Percentiles rank a stretch among this genome's conserved stretches.
Evolutionary conservation across 2,329 filamentous ascomycete genomes (phyloP).

Genomic region (Aspergillus felis): DNA sequence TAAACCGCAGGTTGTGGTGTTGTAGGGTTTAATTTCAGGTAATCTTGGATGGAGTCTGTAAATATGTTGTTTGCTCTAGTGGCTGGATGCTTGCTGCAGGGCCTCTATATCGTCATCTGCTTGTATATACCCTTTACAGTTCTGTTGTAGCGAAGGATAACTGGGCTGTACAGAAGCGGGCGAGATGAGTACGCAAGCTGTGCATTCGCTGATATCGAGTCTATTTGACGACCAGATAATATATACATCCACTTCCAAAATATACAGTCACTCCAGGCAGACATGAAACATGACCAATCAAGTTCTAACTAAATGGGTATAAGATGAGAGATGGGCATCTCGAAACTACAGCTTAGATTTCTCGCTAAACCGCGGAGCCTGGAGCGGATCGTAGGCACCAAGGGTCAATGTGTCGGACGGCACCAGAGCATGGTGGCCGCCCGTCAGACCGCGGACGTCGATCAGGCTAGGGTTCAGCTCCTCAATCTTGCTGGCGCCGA

Average conservation of each 20-base stretch:
- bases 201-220: too few relatives aligned
- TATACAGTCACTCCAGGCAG: neutral
- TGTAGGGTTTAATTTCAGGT: slow-evolving; percentile 5
- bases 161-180: too few relatives aligned
- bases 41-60: neutral
- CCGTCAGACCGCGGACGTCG: slow-evolving; percentile 66
- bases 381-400: slow-evolving; percentile 54
- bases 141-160: too few relatives aligned
- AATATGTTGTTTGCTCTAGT: neutral
- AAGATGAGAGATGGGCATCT: neutral
- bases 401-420: slow-evolving; percentile 60
- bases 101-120: too few relatives aligned
- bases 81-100: too few relatives aligned
- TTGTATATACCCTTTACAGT: too few relatives aligned
- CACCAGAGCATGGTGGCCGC: slow-evolving; percentile 55
- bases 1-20: slow-evolving; percentile 34
- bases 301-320: neutral
- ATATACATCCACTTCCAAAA: neutral
- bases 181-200: too few relatives aligned
- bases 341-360: slow-evolving; percentile 42
- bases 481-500: slow-evolving; percentile 70
- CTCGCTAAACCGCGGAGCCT: slow-evolving; percentile 46
- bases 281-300: neutral
- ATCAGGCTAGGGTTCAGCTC: slow-evolving; percentile 78
- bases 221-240: neutral